phyloP scores from a whole-genome alignment of 2,329 filamentous ascomycete species.

The Colletotrichum musae region DNA sequence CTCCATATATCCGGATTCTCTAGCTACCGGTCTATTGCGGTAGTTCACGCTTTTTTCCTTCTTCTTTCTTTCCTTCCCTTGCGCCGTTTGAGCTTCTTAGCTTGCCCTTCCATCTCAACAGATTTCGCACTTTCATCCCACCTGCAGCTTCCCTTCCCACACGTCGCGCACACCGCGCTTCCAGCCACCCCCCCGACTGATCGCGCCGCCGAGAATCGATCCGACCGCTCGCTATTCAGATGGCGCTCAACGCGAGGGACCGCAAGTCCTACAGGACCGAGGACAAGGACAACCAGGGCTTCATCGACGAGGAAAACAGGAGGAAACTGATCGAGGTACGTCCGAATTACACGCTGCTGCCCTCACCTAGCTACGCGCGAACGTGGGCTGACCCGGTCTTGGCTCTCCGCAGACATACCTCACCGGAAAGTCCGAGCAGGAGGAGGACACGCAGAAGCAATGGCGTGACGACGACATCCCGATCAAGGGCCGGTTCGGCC shows the following conservation, averaged over 20 bases:
- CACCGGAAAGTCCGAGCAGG: constrained; percentile 12
- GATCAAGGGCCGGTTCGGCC: constrained; percentile 63
- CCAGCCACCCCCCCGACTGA: constrained; percentile 11
- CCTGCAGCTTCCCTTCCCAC: constrained; percentile 26
- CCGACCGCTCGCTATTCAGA: constrained; percentile 13
- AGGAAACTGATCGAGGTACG: constrained; percentile 55
- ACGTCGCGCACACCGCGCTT: constrained; percentile 4
- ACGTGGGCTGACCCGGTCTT: constrained; percentile 24
- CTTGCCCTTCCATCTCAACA: constrained; percentile 9
- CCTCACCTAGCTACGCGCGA: neutral
- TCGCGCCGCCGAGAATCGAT: constrained; percentile 18
- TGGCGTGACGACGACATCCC: constrained; percentile 44
- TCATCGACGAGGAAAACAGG: constrained; percentile 54
- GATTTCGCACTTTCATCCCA: constrained; percentile 25
- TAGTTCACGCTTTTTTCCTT: neutral
- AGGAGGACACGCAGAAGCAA: constrained; percentile 21
- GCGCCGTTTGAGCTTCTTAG: no score
- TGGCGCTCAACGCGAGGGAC: constrained; percentile 51
- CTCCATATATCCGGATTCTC: constrained; percentile 15
- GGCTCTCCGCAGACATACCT: constrained; percentile 47
- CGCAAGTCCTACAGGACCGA: constrained; percentile 58
- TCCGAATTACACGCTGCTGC: constrained; percentile 1
- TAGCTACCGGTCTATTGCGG: constrained; percentile 4
- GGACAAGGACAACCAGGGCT: constrained; percentile 51
- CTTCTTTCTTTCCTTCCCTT: constrained; percentile 17